Evolutionary conservation across 1,139 yeast genomes (phyloP), one percentile per base, ranked within the genome.

Genomic region (Sugiyamaella novakii): DNA sequence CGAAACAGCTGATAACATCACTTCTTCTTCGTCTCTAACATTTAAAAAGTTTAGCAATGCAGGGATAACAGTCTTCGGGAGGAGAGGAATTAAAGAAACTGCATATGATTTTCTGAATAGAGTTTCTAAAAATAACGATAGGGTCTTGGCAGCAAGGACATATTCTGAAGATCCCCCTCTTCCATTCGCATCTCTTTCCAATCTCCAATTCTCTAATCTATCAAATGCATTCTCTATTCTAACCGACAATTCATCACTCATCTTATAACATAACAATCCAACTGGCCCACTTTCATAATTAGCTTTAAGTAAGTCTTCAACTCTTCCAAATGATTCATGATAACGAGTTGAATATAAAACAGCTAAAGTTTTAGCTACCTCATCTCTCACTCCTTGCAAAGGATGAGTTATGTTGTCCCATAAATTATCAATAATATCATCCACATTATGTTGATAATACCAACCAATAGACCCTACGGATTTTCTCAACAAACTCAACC

Each of bases 1-100:
- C 1, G 75, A 60, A 2, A 77, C 73, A 0, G 88, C 84, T 37
- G 77, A 76, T 29, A 85, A 71, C 46, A 79, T 78, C 0, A 91
- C 84, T 53, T 91, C 77, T 54, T 83, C 85, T 18, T 88, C 89
- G 57, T 92, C 98, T 56, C 89, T 83, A 72, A 87, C 76, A 46
- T 77, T 77, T 49, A 83, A 79, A 50, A 89, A 71, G 25, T 77
- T 75, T 58, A 88, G 72, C 54, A 88, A 70, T 55, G 87, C 84
- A 12, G 96, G 96, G 1, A 88, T 70, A 40, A 91, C 75, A 49
- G 78, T 70, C 1, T 71, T 43, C 5, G 72, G 66, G 29, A 72
- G 53, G 12, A 70, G 51, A 0, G 70, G 68, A 2, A 61, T 60
- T 50, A 68, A 44, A 24, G 63, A 50, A 19, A 55, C 48, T 4